These are phyloP conservation scores for Pyracantha coccinea DNA, from an alignment of 331 rosid genomes.

Conservation along the genomic window DNA sequence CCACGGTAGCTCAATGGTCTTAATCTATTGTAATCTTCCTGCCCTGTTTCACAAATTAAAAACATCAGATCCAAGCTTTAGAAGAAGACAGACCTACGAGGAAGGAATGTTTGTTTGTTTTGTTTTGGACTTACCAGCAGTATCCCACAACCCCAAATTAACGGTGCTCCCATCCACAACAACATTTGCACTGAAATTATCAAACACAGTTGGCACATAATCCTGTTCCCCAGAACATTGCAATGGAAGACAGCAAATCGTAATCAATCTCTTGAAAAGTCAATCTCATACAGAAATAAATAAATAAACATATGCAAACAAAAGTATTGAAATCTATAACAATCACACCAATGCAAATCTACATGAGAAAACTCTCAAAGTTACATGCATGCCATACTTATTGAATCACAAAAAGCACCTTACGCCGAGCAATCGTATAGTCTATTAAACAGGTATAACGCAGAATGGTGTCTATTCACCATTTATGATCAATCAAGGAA, in stretches of 20 bases:
- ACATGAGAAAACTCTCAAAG: background rate
- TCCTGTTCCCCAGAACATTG: conserved; percentile 50
- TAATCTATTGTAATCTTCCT: conserved; percentile 94
- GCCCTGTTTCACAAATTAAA: conserved; percentile 60
- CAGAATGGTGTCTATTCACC: background rate
- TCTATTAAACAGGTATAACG: background rate
- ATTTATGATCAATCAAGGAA: background rate
- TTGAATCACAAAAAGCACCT: background rate
- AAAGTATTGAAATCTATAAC: background rate
- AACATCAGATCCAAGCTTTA: conserved; percentile 14
- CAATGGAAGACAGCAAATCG: conserved; percentile 27
- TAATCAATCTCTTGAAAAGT: conserved; percentile 8
- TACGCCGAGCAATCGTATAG: background rate
- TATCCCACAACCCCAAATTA: conserved; percentile 96
- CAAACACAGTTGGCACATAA: conserved; percentile 94
- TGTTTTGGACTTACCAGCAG: conserved; percentile 58
- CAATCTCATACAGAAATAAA: background rate
- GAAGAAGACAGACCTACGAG: background rate
- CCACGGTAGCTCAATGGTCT: conserved; percentile 97
- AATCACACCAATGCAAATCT: background rate
- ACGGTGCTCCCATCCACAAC: conserved; percentile 97
- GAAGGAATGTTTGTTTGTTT: background rate
- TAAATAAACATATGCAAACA: background rate
- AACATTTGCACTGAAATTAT: conserved; percentile 96
- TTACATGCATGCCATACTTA: background rate